Percentiles rank a stretch among this genome's conserved stretches.
phyloP scores from a whole-genome alignment of 2,329 filamentous ascomycete species.

The Ophiostoma himal-ulmi region DNA sequence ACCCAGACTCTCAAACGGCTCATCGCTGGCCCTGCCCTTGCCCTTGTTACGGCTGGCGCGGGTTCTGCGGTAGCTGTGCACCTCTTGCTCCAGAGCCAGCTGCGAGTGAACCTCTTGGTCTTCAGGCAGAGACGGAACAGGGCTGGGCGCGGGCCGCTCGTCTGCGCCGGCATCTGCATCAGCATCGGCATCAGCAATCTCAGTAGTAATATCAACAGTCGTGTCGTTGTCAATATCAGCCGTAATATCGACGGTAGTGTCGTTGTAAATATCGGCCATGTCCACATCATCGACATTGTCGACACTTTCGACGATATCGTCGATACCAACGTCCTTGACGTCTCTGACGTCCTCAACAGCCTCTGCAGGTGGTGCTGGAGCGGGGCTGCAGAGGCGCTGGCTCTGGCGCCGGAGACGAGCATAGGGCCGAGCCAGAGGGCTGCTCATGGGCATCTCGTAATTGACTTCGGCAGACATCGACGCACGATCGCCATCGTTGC shows the following conservation, averaged over 20 bases:
- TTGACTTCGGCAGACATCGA: neutral
- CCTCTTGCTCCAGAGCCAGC: conserved; percentile 27
- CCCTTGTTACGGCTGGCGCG: neutral
- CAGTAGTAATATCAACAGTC: neutral
- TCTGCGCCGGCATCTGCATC: neutral
- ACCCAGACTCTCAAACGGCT: neutral
- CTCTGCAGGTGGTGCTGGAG: neutral
- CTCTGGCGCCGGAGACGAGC: conserved; percentile 9
- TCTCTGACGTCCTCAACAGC: neutral
- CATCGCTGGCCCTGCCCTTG: conserved; percentile 21
- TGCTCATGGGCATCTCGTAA: neutral
- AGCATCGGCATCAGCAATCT: neutral
- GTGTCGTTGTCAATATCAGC: conserved; percentile 10
- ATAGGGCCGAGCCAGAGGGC: neutral
- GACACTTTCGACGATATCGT: neutral
- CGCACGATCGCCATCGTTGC: neutral
- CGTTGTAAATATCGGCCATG: conserved; percentile 4
- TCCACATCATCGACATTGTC: neutral
- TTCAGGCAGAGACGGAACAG: conserved; percentile 19
- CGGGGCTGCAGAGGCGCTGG: neutral
- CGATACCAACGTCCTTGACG: neutral
- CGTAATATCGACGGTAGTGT: neutral
- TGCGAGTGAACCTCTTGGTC: conserved; percentile 32
- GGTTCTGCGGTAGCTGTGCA: conserved; percentile 25
- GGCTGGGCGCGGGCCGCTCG: neutral